Percentiles rank a stretch among this genome's conserved stretches.
Evolutionary conservation across 129 eudicot species (phyloP).

Genomic region (Daucus carota): DNA sequence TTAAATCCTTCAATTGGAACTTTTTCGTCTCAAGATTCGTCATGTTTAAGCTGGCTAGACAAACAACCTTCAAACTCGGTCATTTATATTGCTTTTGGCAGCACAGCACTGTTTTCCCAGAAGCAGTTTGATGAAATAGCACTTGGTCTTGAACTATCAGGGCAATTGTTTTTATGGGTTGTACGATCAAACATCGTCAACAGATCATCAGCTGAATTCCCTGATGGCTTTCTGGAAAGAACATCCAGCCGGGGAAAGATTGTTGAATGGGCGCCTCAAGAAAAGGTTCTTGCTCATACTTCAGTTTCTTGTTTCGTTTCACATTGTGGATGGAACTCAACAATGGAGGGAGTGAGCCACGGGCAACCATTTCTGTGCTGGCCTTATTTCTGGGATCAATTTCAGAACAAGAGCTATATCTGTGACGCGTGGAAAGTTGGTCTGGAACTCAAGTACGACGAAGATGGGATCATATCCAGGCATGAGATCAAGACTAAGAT

Average conservation of each 20-base stretch:
- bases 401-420: conserved; percentile 4
- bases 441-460: background rate
- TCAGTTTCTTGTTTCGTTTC: conserved; percentile 48
- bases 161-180: conserved; percentile 47
- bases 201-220: conserved; percentile 6
- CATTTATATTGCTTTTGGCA: conserved; percentile 54
- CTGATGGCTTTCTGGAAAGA: conserved; percentile 25
- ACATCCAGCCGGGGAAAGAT: conserved; percentile 24
- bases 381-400: conserved; percentile 23
- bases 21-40: conserved; percentile 37
- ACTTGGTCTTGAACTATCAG: conserved; percentile 35
- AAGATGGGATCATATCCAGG: conserved; percentile 6
- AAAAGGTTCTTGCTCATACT: conserved; percentile 52
- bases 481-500: conserved; percentile 1
- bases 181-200: conserved; percentile 25
- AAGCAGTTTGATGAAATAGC: conserved; percentile 46
- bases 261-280: conserved; percentile 72
- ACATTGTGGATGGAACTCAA: conserved; percentile 65
- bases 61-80: conserved; percentile 36
- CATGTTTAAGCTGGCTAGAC: conserved; percentile 53
- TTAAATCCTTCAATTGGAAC: conserved; percentile 23
- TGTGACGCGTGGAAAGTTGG: conserved; percentile 13
- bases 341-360: conserved; percentile 38
- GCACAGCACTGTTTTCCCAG: conserved; percentile 35
- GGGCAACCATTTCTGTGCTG: conserved; percentile 60